These are phyloP conservation scores for Penicillium robsamsonii DNA, from an alignment of 495 filamentous ascomycete species.

Conservation along the genomic window DNA sequence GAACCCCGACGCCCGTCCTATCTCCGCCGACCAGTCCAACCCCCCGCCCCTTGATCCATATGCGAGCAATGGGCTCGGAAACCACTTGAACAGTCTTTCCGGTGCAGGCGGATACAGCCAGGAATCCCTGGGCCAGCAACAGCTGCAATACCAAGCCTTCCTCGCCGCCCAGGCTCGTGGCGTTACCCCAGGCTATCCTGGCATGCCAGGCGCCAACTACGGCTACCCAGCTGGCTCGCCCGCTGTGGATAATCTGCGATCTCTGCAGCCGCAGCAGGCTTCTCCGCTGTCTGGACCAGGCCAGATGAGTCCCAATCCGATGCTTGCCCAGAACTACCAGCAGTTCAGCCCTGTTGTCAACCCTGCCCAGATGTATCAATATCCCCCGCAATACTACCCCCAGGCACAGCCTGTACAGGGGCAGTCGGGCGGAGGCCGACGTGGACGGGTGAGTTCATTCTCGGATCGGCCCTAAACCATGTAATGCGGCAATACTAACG, in stretches of 20 bases:
- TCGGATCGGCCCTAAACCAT: constrained; percentile 1
- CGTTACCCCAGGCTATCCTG: constrained; percentile 43
- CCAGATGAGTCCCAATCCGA: constrained; percentile 41
- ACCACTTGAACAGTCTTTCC: constrained; percentile 29
- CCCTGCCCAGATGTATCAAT: constrained; percentile 52
- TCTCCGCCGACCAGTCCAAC: constrained; percentile 43
- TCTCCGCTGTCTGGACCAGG: constrained; percentile 35
- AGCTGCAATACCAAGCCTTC: constrained; percentile 49
- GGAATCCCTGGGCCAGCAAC: constrained; percentile 44
- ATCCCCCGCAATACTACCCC: constrained; percentile 50
- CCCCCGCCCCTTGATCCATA: constrained; percentile 44
- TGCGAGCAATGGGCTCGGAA: constrained; percentile 34
- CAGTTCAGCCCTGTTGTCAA: constrained; percentile 50
- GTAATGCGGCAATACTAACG: not conserved
- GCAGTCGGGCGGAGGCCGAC: constrained; percentile 48
- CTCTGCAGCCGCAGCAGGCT: constrained; percentile 38
- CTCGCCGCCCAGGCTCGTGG: constrained; percentile 43
- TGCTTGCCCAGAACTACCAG: constrained; percentile 48
- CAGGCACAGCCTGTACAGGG: constrained; percentile 46
- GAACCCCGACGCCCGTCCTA: constrained; percentile 38
- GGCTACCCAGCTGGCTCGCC: constrained; percentile 42
- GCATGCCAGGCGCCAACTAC: constrained; percentile 35
- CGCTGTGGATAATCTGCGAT: constrained; percentile 44
- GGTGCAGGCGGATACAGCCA: constrained; percentile 35
- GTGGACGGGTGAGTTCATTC: constrained; percentile 46